Base-by-base conservation (phyloP, 768 basidiomycete species). In the Boletus rufocinnamomeus region DNA sequence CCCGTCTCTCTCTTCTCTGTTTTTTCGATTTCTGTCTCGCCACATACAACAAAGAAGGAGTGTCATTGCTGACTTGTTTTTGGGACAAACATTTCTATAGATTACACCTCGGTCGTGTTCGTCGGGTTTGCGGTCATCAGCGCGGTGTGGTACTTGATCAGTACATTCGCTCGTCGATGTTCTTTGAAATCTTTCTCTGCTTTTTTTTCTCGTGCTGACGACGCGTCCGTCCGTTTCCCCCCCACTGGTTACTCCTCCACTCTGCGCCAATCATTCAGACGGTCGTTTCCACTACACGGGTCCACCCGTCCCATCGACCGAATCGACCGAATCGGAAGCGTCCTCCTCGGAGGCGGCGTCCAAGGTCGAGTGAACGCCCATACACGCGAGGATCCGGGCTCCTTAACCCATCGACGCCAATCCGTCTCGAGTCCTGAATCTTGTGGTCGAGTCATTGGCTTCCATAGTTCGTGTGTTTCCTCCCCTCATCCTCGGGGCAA, bases 31-130 rank as follows among this genome's bases (percentile, higher is more conserved):
- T n/a, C n/a, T n/a, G n/a, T n/a, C n/a, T n/a, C n/a, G n/a, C n/a
- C n/a, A n/a, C n/a, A n/a, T n/a, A n/a, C n/a, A n/a, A 16, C 8
- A 6, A 25, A 17, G 17, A 2, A 32, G 32, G 14, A 6, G 17
- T 17, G 21, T 8, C 6, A 11, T 38, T 9, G 35, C 61, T 59
- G 57, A 60, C 30, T 16, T 32, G 1, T 11, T 21, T 2, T 13
- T 6, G 25, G n/a, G 9, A 25, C 4, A 5, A 21, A 21, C 48
- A 6, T 27, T 10, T 27, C 6, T n/a, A 19, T 28, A 87, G 86
- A 89, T 71, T 86, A 86, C 59, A 85, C 86, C 13, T 82, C 82
- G 10, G 86, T 84, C 16, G 85, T 87, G 17, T 87, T 87, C 58
- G 81, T 85, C 41, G 86, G 83, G 4, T 87, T 88, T 59, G 83